phyloP scores from a whole-genome alignment of 1,284 basidiomycete species.

The Cryptococcus wingfieldii region DNA sequence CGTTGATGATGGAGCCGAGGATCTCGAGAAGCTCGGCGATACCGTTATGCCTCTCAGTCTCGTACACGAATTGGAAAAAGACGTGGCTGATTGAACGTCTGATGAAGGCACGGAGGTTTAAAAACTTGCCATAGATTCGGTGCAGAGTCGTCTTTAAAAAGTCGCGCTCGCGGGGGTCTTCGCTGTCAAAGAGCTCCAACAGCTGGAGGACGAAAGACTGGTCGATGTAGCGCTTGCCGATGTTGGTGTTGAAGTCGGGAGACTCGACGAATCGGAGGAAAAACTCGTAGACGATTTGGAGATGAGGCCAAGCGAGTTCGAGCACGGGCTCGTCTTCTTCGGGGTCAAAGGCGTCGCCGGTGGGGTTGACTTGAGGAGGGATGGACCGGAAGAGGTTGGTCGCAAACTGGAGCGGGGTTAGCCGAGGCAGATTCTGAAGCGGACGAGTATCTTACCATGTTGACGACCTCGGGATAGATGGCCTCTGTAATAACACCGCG shows the following conservation, averaged over 20 bases:
- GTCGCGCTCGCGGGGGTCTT: slow-evolving; percentile 97
- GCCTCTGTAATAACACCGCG: slow-evolving; percentile 93
- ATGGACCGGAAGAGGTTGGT: slow-evolving; percentile 98
- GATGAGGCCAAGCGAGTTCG: slow-evolving; percentile 98
- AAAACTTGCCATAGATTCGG: slow-evolving; percentile 99
- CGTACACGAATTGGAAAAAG: slow-evolving; percentile 98
- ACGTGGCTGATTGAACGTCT: slow-evolving; percentile 99
- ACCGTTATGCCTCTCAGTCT: slow-evolving; percentile 97
- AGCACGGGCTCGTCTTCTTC: slow-evolving; percentile 99
- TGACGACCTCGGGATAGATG: slow-evolving; percentile 98
- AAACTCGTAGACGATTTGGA: slow-evolving; percentile 99
- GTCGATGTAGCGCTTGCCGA: slow-evolving; percentile 97
- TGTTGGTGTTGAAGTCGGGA: slow-evolving; percentile 96
- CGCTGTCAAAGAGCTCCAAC: slow-evolving; percentile 96
- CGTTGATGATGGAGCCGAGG: slow-evolving; percentile 98
- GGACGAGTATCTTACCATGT: slow-evolving; percentile 68
- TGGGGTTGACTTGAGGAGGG: slow-evolving; percentile 97
- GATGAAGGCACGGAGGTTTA: slow-evolving; percentile 97
- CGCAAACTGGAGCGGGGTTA: slow-evolving; percentile 63
- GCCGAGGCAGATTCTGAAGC: not conserved
- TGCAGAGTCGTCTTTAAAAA: slow-evolving; percentile 99
- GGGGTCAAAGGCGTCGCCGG: slow-evolving; percentile 96
- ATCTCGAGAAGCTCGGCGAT: slow-evolving; percentile 98
- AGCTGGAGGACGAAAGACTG: slow-evolving; percentile 93
- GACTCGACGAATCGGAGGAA: slow-evolving; percentile 99